phyloP scores from a whole-genome alignment of 2,329 filamentous ascomycete genomes.

The Fusarium brachygibbosum region DNA sequence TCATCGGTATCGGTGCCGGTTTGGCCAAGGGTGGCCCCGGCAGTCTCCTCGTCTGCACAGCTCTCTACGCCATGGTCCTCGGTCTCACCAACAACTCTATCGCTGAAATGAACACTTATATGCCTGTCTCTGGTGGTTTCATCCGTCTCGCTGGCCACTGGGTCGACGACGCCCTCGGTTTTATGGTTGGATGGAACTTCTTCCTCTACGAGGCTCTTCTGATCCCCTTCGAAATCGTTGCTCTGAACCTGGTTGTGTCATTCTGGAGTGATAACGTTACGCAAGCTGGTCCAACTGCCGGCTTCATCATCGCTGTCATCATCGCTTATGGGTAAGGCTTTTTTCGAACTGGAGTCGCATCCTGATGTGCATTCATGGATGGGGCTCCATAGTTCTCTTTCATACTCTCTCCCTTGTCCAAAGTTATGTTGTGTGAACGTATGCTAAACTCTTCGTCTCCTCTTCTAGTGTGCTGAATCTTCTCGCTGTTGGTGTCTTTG shows the following conservation, averaged over 20 bases:
- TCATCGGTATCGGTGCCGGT: constrained; percentile 41
- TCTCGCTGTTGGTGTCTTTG: constrained; percentile 42
- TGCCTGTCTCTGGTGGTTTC: constrained; percentile 43
- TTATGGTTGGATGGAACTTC: constrained; percentile 53
- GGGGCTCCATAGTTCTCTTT: constrained; percentile 24
- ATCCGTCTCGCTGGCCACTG: constrained; percentile 40
- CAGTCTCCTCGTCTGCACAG: constrained; percentile 37
- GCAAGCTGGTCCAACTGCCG: constrained; percentile 38
- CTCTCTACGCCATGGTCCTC: constrained; percentile 39
- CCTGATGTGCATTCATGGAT: constrained; percentile 41
- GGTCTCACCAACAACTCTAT: constrained; percentile 44
- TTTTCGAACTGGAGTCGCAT: constrained; percentile 24
- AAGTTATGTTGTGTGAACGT: constrained; percentile 28
- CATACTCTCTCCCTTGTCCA: background rate
- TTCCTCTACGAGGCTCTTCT: constrained; percentile 53
- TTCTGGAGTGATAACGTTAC: constrained; percentile 43
- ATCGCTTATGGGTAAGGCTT: constrained; percentile 42
- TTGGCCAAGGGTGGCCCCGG: constrained; percentile 40
- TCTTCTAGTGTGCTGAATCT: constrained; percentile 56
- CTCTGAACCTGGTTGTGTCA: constrained; percentile 52
- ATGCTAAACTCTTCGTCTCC: constrained; percentile 38
- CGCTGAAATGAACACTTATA: constrained; percentile 44
- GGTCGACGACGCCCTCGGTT: constrained; percentile 42
- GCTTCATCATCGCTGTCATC: constrained; percentile 50
- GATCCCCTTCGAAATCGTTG: constrained; percentile 53